Conservation (phyloP, 164 flowering plant species). For the Platanus orientalis region DNA sequence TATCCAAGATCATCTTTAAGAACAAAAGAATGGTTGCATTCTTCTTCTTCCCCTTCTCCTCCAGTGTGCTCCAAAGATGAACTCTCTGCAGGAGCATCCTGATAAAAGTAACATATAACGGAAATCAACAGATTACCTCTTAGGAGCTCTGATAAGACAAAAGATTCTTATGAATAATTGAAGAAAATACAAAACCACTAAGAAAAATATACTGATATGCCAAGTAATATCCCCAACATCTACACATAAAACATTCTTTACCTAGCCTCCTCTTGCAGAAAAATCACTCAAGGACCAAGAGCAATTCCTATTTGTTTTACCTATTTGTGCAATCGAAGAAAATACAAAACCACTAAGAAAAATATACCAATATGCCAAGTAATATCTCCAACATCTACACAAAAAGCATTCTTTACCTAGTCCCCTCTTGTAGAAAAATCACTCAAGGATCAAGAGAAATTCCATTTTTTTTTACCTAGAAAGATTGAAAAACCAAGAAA, state of each 20-base stretch:
- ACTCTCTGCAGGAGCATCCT: slow-evolving; percentile 19
- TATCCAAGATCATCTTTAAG: slow-evolving; percentile 42
- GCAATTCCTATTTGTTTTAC: too few species aligned
- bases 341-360: background rate
- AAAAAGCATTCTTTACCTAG: background rate
- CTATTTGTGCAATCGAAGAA: background rate
- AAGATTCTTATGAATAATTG: background rate
- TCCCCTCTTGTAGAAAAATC: background rate
- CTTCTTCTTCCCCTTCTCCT: slow-evolving; percentile 12
- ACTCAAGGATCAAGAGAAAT: background rate
- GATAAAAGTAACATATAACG: slow-evolving; percentile 6
- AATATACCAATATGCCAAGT: background rate
- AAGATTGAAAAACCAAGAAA: background rate
- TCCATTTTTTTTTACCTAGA: background rate
- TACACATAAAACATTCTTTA: background rate
- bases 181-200: background rate
- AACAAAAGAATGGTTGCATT: slow-evolving; percentile 33
- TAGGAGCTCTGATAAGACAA: background rate
- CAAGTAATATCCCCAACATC: background rate
- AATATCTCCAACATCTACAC: background rate
- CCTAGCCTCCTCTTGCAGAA: background rate
- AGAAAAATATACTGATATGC: background rate
- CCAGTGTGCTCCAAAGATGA: slow-evolving; percentile 9
- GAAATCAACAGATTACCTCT: background rate
- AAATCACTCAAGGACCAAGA: background rate